A percentile compares a stretch with the other conserved stretches of the same genome.
Evolutionary conservation across 768 basidiomycete species (phyloP).

Genomic region (Phylloporus arenicola): DNA sequence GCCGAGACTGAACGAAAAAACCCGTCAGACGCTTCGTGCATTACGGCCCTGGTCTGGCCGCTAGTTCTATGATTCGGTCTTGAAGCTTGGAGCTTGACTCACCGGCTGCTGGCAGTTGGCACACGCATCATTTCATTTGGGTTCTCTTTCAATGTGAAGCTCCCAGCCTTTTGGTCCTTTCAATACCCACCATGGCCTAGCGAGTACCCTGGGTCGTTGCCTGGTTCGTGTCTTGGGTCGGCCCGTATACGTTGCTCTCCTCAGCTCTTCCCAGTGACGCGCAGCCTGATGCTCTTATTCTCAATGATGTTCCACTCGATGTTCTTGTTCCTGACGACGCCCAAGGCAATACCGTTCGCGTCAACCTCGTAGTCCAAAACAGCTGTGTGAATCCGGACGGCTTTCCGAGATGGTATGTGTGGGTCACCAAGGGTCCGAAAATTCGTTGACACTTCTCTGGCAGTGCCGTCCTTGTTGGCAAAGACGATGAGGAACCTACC

Average conservation of each 20-base stretch:
- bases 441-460: conserved; percentile 1
- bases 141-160: neutral
- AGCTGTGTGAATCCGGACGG: conserved; percentile 9
- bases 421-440: no score
- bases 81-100: no score
- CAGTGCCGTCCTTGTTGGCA: conserved; percentile 34
- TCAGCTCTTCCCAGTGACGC: neutral
- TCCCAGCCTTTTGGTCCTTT: neutral
- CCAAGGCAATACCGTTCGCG: neutral
- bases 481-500: conserved; percentile 6
- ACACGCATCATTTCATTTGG: neutral
- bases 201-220: neutral
- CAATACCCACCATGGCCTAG: neutral
- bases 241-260: neutral
- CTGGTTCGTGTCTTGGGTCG: neutral
- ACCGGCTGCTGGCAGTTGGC: neutral
- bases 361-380: conserved; percentile 3
- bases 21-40: no score
- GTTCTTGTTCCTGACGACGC: neutral
- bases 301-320: neutral
- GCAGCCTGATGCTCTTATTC: neutral
- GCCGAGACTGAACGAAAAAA: no score
- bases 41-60: no score
- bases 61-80: no score
- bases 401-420: conserved; percentile 10